These are phyloP conservation scores for Fusarium begoniae DNA, from an alignment of 2,329 filamentous ascomycete species.

Conservation along the genomic window DNA sequence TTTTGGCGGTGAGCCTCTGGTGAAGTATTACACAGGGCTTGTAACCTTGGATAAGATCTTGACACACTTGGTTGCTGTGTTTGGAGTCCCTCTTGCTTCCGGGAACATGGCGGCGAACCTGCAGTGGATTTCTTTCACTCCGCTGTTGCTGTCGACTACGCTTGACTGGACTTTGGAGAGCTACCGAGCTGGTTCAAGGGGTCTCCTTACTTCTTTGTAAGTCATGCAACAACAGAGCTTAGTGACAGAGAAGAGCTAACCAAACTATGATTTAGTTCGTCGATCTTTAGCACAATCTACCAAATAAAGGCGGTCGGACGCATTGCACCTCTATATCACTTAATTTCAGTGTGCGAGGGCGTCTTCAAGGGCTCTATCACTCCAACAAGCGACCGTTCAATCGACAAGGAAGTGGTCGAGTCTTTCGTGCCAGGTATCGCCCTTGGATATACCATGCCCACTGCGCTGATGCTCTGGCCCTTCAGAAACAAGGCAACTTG, in stretches of 20 bases:
- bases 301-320: not conserved
- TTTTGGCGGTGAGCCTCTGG: not conserved
- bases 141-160: not conserved
- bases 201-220: not conserved
- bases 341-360: not conserved
- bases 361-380: rapidly evolving
- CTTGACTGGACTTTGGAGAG: constrained; percentile 16
- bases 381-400: rapidly evolving
- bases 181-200: not conserved
- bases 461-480: not conserved
- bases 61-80: not conserved
- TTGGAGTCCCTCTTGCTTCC: not conserved
- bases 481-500: not conserved
- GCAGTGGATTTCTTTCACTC: not conserved
- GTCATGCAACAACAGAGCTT: rapidly evolving
- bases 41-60: not conserved
- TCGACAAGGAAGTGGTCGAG: not conserved
- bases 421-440: not conserved
- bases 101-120: rapidly evolving
- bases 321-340: not conserved
- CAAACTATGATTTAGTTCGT: not conserved
- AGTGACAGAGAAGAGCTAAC: not conserved
- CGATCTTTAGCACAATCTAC: not conserved
- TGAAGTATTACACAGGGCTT: not conserved
- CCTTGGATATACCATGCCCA: not conserved